Evolutionary conservation across 345 rosid species (phyloP), one percentile per base, ranked within the genome.

Genomic region (Murraya koenigii): DNA sequence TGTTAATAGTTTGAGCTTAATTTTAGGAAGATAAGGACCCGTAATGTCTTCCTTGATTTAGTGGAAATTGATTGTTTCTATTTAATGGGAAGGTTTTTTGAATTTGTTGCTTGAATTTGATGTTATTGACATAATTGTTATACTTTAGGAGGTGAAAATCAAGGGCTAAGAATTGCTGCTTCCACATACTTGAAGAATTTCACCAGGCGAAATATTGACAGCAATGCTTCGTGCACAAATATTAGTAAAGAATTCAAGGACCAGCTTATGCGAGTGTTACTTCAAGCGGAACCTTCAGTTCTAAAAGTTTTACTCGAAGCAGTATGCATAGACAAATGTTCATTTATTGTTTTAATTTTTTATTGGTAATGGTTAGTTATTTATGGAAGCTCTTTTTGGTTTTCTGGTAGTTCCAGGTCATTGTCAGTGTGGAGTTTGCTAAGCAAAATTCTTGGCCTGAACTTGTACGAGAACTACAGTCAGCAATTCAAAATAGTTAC

Each of bases 231-330:
- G 14, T 78, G 69, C 78, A 83, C 87, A 60, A 83, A 77, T 78
- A 86, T 87, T 66, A 79, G 88, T 82, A 87, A 85, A 80, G 97
- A 90, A 87, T 92, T 94, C 85, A 92, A 89, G 86, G 89, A 86
- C 78, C 89, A 87, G 82, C 92, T 94, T 14, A 69, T 94, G 86
- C 82, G n/a, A 77, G 89, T 85, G 72, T 81, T 89, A 83, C 91
- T 94, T 75, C 84, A 75, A 66, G 93, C 84, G 10, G 95, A 92
- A 49, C 81, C 86, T 30, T 76, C 87, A 5, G 82, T 94, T 83
- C 85, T 94, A n/a, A 94, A 92, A 88, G 88, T 90, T 72, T 78
- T 94, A 82, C 90, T 92, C 71, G 98, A 92, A 86, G 88, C 83
- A 86, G 98, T 94, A 87, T 25, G 85, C 6, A 14, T 54, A 61